Base-by-base conservation (phyloP, 208 protist species). In the Lotmaria passim region DNA sequence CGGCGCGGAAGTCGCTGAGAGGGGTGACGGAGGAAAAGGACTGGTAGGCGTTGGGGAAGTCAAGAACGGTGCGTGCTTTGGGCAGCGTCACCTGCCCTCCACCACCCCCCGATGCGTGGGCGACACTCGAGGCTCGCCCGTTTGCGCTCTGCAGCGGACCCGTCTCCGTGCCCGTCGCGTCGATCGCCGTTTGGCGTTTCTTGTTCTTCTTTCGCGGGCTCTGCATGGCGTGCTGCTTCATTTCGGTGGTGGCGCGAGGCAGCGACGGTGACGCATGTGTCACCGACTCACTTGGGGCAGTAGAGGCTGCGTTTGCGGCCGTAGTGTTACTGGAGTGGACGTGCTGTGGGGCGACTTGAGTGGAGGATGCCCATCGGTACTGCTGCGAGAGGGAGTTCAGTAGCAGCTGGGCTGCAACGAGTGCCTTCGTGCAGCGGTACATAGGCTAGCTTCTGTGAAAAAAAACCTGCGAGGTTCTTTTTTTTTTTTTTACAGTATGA, bases 41-140 rank as follows among this genome's bases (percentile, higher is more conserved):
- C 8, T 69, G 71, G 68, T 96, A 96, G 36, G 89, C 82, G 19
- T 53, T 34, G 10, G 86, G 76, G 34, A 87, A 66, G 41, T 88
- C 79, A 1, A 81, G 58, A 17, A 76, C 69, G 8, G 56, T 78
- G 38, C 83, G 83, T 50, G 80, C 51, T 24, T 55, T 67, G 12
- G 65, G 63, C 24, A 69, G 52, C 30, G 67, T n/a, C 1, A 46
- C 60, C 15, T 34, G 36, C 7, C 53, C 69, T 4, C 17, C n/a
- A 24, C 34, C 23, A 17, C 11, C 21, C 1, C 19, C 26, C n/a
- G 26, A 51, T 39, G 39, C 7, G 10, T 34, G 36, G 38, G 33
- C 2, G 6, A n/a, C 15, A 33, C 36, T 19, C 1, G 36, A 19
- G 55, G 3, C 2, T 7, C 26, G 30, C 10, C n/a, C n/a, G n/a